Evolutionary conservation across 2,329 filamentous ascomycete genomes (phyloP).

Genomic region (Capronia coronata): DNA sequence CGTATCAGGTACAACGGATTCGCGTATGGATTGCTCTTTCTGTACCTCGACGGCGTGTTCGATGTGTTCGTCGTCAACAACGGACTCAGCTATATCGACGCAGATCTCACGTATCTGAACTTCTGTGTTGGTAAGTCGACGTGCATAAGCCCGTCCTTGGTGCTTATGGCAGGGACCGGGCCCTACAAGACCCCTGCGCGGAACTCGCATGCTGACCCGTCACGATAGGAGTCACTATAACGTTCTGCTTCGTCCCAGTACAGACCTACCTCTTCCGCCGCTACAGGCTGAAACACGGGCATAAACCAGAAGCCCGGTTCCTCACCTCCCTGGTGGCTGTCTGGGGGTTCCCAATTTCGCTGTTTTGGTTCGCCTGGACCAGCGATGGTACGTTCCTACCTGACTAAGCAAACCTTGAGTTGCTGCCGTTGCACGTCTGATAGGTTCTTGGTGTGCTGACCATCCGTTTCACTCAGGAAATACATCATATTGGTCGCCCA

Average conservation of each 20-base stretch:
- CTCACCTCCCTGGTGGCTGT: constrained; percentile 39
- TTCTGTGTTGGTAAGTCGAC: constrained; percentile 34
- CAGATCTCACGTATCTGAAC: constrained; percentile 41
- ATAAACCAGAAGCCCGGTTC: constrained; percentile 40
- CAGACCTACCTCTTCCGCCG: constrained; percentile 40
- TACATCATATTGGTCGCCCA: constrained; percentile 38
- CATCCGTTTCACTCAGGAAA: not conserved
- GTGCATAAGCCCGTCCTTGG: not conserved
- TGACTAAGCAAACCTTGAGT: no score
- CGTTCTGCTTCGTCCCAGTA: constrained; percentile 40
- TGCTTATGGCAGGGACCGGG: no score
- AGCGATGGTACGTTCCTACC: constrained; percentile 32
- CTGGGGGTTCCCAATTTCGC: constrained; percentile 40
- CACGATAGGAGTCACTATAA: constrained; percentile 33
- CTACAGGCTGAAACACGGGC: constrained; percentile 34
- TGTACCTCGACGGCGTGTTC: constrained; percentile 41
- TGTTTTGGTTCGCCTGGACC: constrained; percentile 43
- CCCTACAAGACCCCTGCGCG: no score
- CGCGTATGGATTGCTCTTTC: constrained; percentile 39
- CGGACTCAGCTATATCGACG: constrained; percentile 35
- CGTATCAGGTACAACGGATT: constrained; percentile 37
- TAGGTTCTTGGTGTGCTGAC: not conserved
- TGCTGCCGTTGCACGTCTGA: no score
- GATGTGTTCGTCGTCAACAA: constrained; percentile 42
- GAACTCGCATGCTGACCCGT: no score